phyloP scores from a whole-genome alignment of 345 rosid genomes.

The Gynandropsis gynandra region DNA sequence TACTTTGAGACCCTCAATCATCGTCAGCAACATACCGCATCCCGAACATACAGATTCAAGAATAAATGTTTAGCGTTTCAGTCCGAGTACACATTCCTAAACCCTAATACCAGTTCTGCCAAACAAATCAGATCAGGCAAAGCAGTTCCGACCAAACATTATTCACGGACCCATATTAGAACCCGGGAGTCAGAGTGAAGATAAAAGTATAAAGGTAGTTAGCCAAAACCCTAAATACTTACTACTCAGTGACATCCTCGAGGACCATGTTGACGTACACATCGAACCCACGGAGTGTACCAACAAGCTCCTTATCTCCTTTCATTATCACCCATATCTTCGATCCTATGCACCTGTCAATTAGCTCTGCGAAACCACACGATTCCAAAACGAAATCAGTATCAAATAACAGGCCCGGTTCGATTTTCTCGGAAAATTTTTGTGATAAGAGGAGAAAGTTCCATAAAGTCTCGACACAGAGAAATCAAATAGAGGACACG shows the following conservation, averaged over 20 bases:
- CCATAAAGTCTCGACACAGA: neutral
- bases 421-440: neutral
- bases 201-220: no score
- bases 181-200: neutral
- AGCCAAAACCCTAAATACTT: conserved; percentile 22
- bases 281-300: conserved; percentile 69
- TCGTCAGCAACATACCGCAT: no score
- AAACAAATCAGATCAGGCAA: no score
- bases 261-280: conserved; percentile 82
- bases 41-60: no score
- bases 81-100: no score
- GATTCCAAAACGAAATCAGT: neutral
- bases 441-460: neutral
- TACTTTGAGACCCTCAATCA: no score
- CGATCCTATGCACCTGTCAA: conserved; percentile 80
- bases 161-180: neutral
- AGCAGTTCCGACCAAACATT: neutral
- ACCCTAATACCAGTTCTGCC: no score
- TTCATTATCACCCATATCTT: conserved; percentile 89
- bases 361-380: conserved; percentile 44
- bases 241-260: conserved; percentile 72
- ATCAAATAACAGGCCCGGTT: conserved; percentile 13
- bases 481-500: neutral
- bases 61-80: no score
- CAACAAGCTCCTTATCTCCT: conserved; percentile 89